phyloP scores from a whole-genome alignment of 371 early-diverging fungal genomes.

The Mortierella polycephala region DNA sequence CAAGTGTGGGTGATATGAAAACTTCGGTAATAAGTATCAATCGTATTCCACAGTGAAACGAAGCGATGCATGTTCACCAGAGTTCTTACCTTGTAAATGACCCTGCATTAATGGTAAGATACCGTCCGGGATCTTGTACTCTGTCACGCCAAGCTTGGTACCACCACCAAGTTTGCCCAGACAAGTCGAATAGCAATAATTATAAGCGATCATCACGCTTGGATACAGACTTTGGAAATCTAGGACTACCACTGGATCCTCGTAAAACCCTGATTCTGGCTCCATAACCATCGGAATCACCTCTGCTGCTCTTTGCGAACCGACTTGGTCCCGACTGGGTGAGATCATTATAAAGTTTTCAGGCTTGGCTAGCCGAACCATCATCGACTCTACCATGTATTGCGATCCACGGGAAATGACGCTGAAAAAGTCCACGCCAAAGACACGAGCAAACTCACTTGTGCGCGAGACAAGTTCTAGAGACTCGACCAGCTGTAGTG shows the following conservation, averaged over 20 bases:
- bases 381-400: conserved; percentile 87
- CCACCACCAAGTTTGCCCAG: conserved; percentile 72
- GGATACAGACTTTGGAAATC: conserved; percentile 96
- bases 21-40: not conserved
- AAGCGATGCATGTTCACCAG: not conserved
- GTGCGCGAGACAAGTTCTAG: conserved; percentile 76
- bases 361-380: conserved; percentile 86
- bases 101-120: conserved; percentile 69
- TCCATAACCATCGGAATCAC: conserved; percentile 90
- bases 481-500: conserved; percentile 76
- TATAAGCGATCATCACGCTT: conserved; percentile 94
- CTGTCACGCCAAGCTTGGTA: conserved; percentile 59
- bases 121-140: conserved; percentile 53
- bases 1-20: not conserved
- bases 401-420: conserved; percentile 92
- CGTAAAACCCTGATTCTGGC: conserved; percentile 83
- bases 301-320: conserved; percentile 77
- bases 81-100: conserved; percentile 66
- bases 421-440: conserved; percentile 88
- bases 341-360: conserved; percentile 75
- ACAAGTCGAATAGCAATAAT: conserved; percentile 91
- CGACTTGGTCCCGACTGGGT: conserved; percentile 75
- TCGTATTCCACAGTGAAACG: not conserved
- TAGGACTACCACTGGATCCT: conserved; percentile 83
- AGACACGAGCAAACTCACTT: conserved; percentile 88